Evolutionary conservation across 306 rosid genomes (phyloP), one percentile per base, ranked within the genome.

Genomic region (Castanea sativa): DNA sequence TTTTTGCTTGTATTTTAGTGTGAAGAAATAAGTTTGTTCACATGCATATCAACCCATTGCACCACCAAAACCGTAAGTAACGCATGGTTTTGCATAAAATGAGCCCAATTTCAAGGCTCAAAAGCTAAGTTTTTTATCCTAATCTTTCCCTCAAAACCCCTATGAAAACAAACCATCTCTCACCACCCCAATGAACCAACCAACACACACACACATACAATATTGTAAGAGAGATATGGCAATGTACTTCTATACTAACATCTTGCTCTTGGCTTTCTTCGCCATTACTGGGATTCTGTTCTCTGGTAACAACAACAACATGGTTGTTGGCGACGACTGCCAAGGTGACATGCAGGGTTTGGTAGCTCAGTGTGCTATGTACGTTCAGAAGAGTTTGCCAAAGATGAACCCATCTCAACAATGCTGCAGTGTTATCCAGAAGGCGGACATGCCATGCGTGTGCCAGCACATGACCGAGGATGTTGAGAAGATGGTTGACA

Each of bases 271-370:
- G 49, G 85, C 78, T 2, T 3, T 49, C 32, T 8, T 64, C 1
- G 74, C 71, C 0, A 14, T 74, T 5, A 3, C 32, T 0, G 78
- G 21, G 35, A 43, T 49, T 27, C 8, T 72, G 2, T 20, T 86
- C 38, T 32, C 23, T 4, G 16, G 69, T 14, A 14, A 53, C 59
- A 12, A n/a, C 52, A 45, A 45, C 29, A 57, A 57, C 6, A 21
- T n/a, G 60, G 80, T 32, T 32, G 53, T 13, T 20, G 87, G 85
- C 51, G 83, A 59, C 23, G 21, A 2, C 9, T 83, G 90, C 74
- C 14, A 57, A 18, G 82, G 55, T 52, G 85, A 81, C 69, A 2
- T 86, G 16, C 58, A 4, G 29, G 79, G 56, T 6, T 21, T 87
- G 71, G 20, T 29, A 16, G 30, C 41, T 5, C 68, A 76, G 1